Conservation (phyloP, 768 basidiomycete species). For the Pleurotus pulmonarius region DNA sequence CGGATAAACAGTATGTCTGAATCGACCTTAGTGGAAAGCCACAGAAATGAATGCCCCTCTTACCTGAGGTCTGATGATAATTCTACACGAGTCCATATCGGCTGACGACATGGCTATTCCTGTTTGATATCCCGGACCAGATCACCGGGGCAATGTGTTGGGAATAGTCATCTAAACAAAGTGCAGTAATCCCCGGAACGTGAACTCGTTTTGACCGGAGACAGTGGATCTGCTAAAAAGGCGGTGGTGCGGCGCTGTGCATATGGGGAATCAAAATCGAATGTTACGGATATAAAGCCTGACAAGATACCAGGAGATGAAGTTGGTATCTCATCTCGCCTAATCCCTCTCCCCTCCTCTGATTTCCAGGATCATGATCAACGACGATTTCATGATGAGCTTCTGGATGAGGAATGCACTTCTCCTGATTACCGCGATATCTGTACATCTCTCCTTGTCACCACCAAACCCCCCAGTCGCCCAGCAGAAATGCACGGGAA, state of each 20-base stretch:
- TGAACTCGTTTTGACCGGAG: background rate
- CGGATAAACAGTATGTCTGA: background rate
- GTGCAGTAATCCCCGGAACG: too few species aligned
- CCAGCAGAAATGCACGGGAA: background rate
- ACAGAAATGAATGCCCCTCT: conserved; percentile 1
- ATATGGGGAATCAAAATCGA: background rate
- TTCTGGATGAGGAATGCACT: background rate
- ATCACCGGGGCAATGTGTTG: too few species aligned
- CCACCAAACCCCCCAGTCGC: conserved; percentile 7
- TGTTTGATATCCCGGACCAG: too few species aligned
- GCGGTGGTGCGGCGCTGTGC: background rate
- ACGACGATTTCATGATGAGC: background rate
- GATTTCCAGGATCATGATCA: background rate
- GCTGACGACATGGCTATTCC: too few species aligned
- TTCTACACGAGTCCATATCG: too few species aligned
- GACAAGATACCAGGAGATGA: background rate
- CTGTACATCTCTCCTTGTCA: conserved; percentile 6
- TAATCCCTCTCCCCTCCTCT: background rate
- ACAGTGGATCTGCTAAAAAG: background rate
- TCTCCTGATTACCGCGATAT: conserved; percentile 1
- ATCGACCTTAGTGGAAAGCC: background rate
- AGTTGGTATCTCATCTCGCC: background rate
- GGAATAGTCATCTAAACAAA: too few species aligned
- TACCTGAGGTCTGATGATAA: background rate
- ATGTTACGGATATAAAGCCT: background rate